A percentile compares a stretch with the other conserved stretches of the same genome.
phyloP scores from a whole-genome alignment of 257 asterid species.

The Nyctanthes arbortristis region DNA sequence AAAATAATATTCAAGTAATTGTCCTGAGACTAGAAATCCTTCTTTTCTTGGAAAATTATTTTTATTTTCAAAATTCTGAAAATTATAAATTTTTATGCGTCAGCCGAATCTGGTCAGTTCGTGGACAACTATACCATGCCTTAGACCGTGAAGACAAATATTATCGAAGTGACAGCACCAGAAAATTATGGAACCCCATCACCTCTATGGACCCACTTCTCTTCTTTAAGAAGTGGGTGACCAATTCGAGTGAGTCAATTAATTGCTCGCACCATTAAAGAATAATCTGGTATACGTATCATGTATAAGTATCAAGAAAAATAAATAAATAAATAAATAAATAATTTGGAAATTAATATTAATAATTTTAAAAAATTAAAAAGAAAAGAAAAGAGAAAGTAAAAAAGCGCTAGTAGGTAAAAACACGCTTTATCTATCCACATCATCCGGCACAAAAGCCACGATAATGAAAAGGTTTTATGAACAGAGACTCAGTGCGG shows the following conservation, averaged over 20 bases:
- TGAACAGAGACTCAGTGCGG: neutral
- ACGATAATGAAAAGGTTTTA: constrained; percentile 4
- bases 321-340: too few relatives aligned
- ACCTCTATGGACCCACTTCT: neutral
- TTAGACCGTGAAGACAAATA: neutral
- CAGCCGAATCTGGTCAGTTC: neutral
- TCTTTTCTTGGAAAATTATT: neutral
- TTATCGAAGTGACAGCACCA: neutral
- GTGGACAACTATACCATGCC: neutral
- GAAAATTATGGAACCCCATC: neutral
- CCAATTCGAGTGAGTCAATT: neutral
- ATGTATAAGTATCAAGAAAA: neutral
- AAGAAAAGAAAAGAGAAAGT: neutral
- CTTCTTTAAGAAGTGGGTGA: constrained; percentile 3
- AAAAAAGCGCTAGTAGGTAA: neutral
- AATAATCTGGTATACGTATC: neutral
- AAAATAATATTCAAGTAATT: neutral
- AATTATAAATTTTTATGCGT: neutral
- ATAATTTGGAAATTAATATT: neutral
- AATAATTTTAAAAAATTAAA: too few relatives aligned
- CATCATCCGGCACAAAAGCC: constrained; percentile 38
- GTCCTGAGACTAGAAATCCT: too few relatives aligned
- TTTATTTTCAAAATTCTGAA: neutral
- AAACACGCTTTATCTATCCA: neutral
- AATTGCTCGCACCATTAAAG: neutral